Evolutionary conservation across 1,284 basidiomycete species (phyloP).

Genomic region (Athelia psychrophila): DNA sequence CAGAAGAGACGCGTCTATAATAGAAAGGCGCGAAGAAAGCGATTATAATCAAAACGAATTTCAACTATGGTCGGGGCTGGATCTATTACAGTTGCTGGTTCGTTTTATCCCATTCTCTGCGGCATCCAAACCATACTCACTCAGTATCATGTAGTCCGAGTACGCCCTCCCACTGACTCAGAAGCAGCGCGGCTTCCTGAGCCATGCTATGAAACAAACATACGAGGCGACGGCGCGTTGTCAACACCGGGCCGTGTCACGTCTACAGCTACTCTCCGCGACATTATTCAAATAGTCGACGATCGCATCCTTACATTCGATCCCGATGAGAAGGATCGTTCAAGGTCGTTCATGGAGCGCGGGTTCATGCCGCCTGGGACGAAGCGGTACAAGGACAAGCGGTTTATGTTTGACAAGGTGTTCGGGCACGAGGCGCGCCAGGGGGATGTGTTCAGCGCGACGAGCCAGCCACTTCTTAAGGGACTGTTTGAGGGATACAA

Average conservation of each 20-base stretch:
- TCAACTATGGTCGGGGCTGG: conserved; percentile 75
- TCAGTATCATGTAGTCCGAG: conserved; percentile 63
- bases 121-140: conserved; percentile 7
- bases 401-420: conserved; percentile 95
- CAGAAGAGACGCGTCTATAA: too few species aligned
- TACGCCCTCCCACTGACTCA: conserved; percentile 83
- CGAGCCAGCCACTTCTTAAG: conserved; percentile 79
- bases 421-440: conserved; percentile 81
- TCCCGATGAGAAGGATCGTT: conserved; percentile 82
- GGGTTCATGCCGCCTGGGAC: conserved; percentile 83
- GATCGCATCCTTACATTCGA: conserved; percentile 94
- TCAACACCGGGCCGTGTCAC: conserved; percentile 60
- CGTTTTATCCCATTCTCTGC: conserved; percentile 13
- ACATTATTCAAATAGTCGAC: conserved; percentile 78
- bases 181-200: conserved; percentile 82
- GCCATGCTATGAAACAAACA: conserved; percentile 61
- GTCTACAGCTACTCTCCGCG: conserved; percentile 57
- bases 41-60: too few species aligned
- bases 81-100: conserved; percentile 85
- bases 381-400: conserved; percentile 88
- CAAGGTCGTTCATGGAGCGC: conserved; percentile 71
- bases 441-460: conserved; percentile 82
- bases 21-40: too few species aligned
- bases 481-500: conserved; percentile 93
- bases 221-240: conserved; percentile 81